Base-by-base conservation (phyloP, 208 protist species). In the Leishmania martiniquensis region DNA sequence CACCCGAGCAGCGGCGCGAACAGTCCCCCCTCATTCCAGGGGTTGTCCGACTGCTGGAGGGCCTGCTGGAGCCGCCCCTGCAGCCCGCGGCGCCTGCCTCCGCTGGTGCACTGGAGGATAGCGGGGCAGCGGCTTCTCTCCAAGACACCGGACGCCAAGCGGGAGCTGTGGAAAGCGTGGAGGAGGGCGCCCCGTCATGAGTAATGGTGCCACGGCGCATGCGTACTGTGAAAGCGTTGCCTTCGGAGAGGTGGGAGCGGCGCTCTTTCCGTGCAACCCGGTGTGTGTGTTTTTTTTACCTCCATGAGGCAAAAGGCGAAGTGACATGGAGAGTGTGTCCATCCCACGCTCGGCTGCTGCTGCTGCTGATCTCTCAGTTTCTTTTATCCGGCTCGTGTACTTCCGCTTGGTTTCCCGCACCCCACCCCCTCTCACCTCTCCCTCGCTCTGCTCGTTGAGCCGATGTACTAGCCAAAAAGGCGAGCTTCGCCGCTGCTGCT, bases 11-110 rank as follows among this genome's bases (percentile, higher is more conserved):
- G 76, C 76, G 71, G 1, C 87, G 81, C 42, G 75, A 75, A 34
- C 80, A 87, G 68, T 78, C 85, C 15, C 72, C 84, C 2, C 22
- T 44, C 22, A 87, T 89, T 47, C 82, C 83, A 1, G 65, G 72
- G 17, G 81, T 86, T 54, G 22, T 79, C 44, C 75, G 77, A 13
- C 68, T 82, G 69, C 34, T 90, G 59, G 70, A 78, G 69, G 75
- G 70, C 22, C 22, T 70, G 17, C 57, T 89, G 59, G 47, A 12
- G 62, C 52, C 39, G n/a, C 68, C 20, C 22, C 17, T 62, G 44
- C 20, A 6, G 10, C 70, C 70, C 37, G 39, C n/a, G 39, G 32
- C 20, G 65, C 15, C 44, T n/a, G 12, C 65, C 42, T 49, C 65
- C 25, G 65, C 22, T 7, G 6, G 13, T 29, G 65, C 29, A 9